phyloP scores from a whole-genome alignment of 768 basidiomycete genomes.

The Hygrophoropsis aurantiaca region DNA sequence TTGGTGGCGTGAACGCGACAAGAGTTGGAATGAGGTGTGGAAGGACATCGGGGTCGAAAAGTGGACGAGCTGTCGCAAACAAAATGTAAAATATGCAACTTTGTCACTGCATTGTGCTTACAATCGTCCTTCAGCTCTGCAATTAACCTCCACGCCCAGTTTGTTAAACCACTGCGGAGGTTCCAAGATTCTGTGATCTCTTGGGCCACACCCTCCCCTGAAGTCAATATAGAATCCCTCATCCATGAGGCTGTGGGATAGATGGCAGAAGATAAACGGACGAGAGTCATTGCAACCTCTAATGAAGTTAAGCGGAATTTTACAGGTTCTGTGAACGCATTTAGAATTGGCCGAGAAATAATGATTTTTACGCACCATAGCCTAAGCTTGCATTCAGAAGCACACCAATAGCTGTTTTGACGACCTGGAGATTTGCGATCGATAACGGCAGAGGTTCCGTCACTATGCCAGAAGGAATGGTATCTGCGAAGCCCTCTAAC shows the following conservation, averaged over 20 bases:
- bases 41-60: conserved; percentile 63
- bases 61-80: conserved; percentile 43
- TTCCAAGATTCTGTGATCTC: conserved; percentile 58
- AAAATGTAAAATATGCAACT: not conserved
- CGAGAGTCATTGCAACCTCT: conserved; percentile 66
- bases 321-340: conserved; percentile 56
- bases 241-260: conserved; percentile 77
- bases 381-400: conserved; percentile 77
- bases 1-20: conserved; percentile 59
- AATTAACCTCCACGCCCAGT: conserved; percentile 80
- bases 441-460: conserved; percentile 51
- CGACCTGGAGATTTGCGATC: conserved; percentile 63
- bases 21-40: conserved; percentile 63
- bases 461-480: conserved; percentile 37
- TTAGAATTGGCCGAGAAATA: conserved; percentile 1
- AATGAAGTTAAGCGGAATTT: conserved; percentile 66
- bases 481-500: conserved; percentile 61
- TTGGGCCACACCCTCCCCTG: conserved; percentile 20
- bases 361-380: conserved; percentile 53
- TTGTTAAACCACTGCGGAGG: conserved; percentile 61
- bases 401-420: conserved; percentile 77
- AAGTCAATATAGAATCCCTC: conserved; percentile 23
- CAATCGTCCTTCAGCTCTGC: conserved; percentile 73
- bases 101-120: conserved; percentile 23
- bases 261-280: conserved; percentile 64